Percentiles rank a stretch among this genome's conserved stretches.
These are phyloP conservation scores for Papiliotrema nemorosa DNA, from an alignment of 1,284 basidiomycete genomes.

Conservation along the genomic window DNA sequence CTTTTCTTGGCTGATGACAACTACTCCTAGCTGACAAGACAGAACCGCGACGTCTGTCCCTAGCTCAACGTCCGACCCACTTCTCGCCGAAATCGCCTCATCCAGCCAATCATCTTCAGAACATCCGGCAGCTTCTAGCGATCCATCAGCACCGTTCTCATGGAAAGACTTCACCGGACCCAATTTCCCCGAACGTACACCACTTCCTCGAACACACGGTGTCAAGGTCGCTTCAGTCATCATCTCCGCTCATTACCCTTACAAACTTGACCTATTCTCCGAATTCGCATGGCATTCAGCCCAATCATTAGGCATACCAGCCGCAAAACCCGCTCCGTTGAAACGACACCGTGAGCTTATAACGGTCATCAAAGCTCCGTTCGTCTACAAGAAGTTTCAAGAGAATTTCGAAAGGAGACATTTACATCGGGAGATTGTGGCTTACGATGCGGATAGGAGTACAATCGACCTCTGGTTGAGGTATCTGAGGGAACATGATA, in stretches of 20 bases:
- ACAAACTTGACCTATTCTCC: constrained; percentile 70
- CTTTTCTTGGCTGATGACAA: neutral
- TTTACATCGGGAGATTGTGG: constrained; percentile 81
- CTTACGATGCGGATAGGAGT: constrained; percentile 79
- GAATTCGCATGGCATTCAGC: constrained; percentile 85
- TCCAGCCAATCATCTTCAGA: too few species aligned
- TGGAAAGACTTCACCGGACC: neutral
- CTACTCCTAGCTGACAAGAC: neutral
- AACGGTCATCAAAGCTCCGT: constrained; percentile 83
- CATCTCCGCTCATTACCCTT: constrained; percentile 70
- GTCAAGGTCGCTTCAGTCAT: constrained; percentile 81
- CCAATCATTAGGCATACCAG: constrained; percentile 75
- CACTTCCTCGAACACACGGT: constrained; percentile 55
- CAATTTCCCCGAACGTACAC: constrained; percentile 18
- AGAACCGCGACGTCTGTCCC: too few species aligned
- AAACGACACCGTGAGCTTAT: constrained; percentile 76
- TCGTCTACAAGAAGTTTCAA: constrained; percentile 90
- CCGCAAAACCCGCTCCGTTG: constrained; percentile 63
- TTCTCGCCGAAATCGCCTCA: too few species aligned
- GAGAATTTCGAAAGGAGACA: constrained; percentile 90
- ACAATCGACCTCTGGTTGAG: constrained; percentile 77
- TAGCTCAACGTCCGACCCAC: too few species aligned
- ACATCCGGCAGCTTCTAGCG: neutral
- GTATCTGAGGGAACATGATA: constrained; percentile 72
- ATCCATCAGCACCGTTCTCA: neutral